Evolutionary conservation across 306 rosid species (phyloP).

Genomic region (Rosa lucieae): DNA sequence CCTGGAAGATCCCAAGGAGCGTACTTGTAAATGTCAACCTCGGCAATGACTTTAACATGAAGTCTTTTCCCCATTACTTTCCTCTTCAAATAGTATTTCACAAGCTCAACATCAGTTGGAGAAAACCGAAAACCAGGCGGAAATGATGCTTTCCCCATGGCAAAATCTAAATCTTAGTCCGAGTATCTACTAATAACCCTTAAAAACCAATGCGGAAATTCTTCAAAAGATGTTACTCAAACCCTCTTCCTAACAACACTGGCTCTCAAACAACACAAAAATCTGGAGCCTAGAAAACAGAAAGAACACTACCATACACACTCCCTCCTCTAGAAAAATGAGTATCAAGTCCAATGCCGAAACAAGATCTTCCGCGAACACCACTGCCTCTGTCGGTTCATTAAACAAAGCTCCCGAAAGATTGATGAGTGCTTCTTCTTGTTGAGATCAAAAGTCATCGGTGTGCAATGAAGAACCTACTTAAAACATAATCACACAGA

Average conservation of each 20-base stretch:
- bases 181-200: neutral
- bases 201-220: neutral
- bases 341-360: conserved; percentile 53
- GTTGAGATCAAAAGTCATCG: conserved; percentile 47
- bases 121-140: conserved; percentile 73
- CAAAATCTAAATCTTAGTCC: neutral
- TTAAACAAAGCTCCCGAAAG: conserved; percentile 27
- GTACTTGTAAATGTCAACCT: conserved; percentile 61
- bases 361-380: conserved; percentile 43
- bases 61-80: conserved; percentile 47
- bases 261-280: neutral
- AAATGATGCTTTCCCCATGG: conserved; percentile 23
- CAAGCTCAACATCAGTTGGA: conserved; percentile 65
- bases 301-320: neutral
- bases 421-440: conserved; percentile 15
- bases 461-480: conserved; percentile 36
- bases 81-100: conserved; percentile 54
- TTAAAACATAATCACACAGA: conserved; percentile 18
- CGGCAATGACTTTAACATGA: conserved; percentile 36
- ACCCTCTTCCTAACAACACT: conserved; percentile 1
- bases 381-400: conserved; percentile 44
- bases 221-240: conserved; percentile 9
- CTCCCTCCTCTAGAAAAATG: neutral
- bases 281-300: neutral
- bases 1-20: conserved; percentile 87